Base-by-base conservation (phyloP, 768 basidiomycete genomes). In the Tubosaeta brunneosetosa region DNA sequence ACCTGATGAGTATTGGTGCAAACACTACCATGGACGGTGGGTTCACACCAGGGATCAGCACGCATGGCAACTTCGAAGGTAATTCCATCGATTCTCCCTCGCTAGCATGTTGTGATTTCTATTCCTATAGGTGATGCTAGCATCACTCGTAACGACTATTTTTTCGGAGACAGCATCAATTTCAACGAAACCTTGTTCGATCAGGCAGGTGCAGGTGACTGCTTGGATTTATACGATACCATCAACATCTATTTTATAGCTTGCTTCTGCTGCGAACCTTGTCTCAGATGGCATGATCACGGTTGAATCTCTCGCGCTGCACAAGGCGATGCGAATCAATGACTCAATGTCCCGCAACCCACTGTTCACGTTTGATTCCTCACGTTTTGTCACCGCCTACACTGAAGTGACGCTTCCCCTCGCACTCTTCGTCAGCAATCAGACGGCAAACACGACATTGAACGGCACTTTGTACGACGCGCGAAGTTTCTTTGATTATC, bases 101-200 rank as follows among this genome's bases (percentile, higher is more conserved):
- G 29, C 9, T 29, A 51, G 6, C 13, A 32, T 17, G n/a, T 0
- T 10, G 32, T 52, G 37, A 61, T 42, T 7, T 5, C n/a, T 26
- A 12, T 3, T 25, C 51, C 36, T 33, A 6, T n/a, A 64, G 63
- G 63, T 32, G 63, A 64, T 51, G 57, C 43, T 11, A 65, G 63
- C 47, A 60, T 58, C 11, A 64, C 62, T 6, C 63, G 60, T 1
- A 55, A 44, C 9, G 63, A 64, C 34, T 55, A 27, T 38, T 63
- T 63, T 37, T 66, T 64, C 11, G 64, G 63, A 7, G 16, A 64
- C 46, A 66, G 63, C 42, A 60, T 14, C 14, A 47, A 26, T 16
- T 66, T 63, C 52, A 64, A 64, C 14, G 56, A 61, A 48, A 66
- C 61, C 11, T 36, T 64, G 49, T 64, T 64, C n/a, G 47, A 57